A percentile compares a stretch with the other conserved stretches of the same genome.
Evolutionary conservation across 352 stramenopile genomes (phyloP).

Genomic region (Globisporangium radiosum): DNA sequence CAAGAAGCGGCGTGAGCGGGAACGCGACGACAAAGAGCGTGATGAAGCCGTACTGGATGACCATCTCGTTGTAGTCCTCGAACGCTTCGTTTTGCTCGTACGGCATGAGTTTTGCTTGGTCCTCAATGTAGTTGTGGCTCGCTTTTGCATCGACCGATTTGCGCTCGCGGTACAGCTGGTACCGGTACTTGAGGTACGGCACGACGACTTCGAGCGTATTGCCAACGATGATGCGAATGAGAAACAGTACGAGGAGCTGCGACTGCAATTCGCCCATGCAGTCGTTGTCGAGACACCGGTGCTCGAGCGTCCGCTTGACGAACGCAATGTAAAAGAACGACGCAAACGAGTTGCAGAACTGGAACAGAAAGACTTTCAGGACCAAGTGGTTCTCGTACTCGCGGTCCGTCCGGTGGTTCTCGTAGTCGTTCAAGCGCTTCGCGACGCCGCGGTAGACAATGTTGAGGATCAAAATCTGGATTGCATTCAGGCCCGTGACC

Average conservation of each 20-base stretch:
- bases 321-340: slow-evolving; percentile 95
- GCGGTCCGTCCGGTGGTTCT: slow-evolving; percentile 89
- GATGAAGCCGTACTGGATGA: slow-evolving; percentile 95
- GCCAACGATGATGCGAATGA: slow-evolving; percentile 89
- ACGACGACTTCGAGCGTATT: slow-evolving; percentile 88
- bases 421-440: slow-evolving; percentile 90
- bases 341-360: slow-evolving; percentile 97
- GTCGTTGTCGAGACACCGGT: slow-evolving; percentile 73
- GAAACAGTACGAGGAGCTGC: slow-evolving; percentile 89
- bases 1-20: slow-evolving; percentile 88
- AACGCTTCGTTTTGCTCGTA: slow-evolving; percentile 83
- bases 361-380: slow-evolving; percentile 98
- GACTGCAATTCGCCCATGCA: slow-evolving; percentile 88
- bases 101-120: slow-evolving; percentile 72
- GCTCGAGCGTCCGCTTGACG: slow-evolving; percentile 39
- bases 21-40: slow-evolving; percentile 93
- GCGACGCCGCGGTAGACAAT: slow-evolving; percentile 89
- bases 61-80: slow-evolving; percentile 88
- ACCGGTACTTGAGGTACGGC: slow-evolving; percentile 77
- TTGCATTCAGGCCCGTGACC: slow-evolving; percentile 58
- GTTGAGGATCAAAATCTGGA: slow-evolving; percentile 94
- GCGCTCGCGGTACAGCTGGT: slow-evolving; percentile 49
- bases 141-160: slow-evolving; percentile 24
- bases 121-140: slow-evolving; percentile 77
- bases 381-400: slow-evolving; percentile 92